These are phyloP conservation scores for Cordyceps sp. DNA, from an alignment of 2,329 filamentous ascomycete genomes.

Conservation along the genomic window DNA sequence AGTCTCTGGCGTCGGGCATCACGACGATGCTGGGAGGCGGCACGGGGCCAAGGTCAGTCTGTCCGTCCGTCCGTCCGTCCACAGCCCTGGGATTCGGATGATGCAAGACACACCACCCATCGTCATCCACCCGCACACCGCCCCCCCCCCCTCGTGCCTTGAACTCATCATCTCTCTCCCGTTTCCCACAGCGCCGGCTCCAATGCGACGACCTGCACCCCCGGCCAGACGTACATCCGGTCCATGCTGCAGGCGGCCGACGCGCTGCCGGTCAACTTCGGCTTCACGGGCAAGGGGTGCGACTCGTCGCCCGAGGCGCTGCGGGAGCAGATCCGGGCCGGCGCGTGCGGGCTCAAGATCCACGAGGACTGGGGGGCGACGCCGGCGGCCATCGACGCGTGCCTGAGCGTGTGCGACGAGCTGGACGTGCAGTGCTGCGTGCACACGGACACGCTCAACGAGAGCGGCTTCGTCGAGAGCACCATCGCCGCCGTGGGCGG, in stretches of 20 bases:
- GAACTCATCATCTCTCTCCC: not conserved
- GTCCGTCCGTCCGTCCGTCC: not conserved
- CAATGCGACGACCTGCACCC: slow-evolving; percentile 86
- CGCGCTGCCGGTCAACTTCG: slow-evolving; percentile 66
- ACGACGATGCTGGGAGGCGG: slow-evolving; percentile 86
- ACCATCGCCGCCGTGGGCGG: slow-evolving; percentile 74
- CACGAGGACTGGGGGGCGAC: slow-evolving; percentile 96
- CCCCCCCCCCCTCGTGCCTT: not conserved
- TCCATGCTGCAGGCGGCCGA: slow-evolving; percentile 87
- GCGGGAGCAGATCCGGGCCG: slow-evolving; percentile 65
- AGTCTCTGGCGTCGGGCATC: slow-evolving; percentile 70
- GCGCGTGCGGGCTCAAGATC: slow-evolving; percentile 79
- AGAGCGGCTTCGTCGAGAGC: slow-evolving; percentile 91
- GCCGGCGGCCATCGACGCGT: slow-evolving; percentile 79
- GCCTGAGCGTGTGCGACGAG: slow-evolving; percentile 73
- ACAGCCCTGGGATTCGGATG: too few species aligned
- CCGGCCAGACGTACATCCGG: slow-evolving; percentile 64
- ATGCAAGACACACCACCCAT: too few species aligned
- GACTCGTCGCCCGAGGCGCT: slow-evolving; percentile 57
- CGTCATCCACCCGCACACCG: too few species aligned
- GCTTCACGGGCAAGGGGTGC: slow-evolving; percentile 88
- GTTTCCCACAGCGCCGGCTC: slow-evolving; percentile 50
- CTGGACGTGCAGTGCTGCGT: slow-evolving; percentile 87
- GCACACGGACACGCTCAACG: slow-evolving; percentile 91
- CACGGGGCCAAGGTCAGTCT: slow-evolving; percentile 64